Conservation (phyloP, 75 land plant species). For the Selaginella moellendorffii region DNA sequence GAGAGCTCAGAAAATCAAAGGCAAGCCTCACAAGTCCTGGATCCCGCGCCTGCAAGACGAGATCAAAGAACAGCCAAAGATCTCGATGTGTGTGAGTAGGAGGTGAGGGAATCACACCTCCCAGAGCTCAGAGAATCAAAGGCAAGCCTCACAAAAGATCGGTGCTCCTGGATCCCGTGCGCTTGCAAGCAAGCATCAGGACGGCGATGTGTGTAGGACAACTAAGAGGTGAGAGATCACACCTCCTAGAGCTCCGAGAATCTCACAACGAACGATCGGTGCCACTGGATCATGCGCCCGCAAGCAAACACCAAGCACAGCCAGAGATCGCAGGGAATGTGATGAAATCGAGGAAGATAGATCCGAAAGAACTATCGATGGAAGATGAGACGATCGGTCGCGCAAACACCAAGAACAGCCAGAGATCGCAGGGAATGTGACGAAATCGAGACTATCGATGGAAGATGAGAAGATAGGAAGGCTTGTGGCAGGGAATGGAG, state of each 20-base stretch:
- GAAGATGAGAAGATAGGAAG: too few species aligned
- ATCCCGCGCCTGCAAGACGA: too few species aligned
- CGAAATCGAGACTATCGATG: background rate
- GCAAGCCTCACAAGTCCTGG: background rate
- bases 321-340: too few species aligned
- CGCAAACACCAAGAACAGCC: background rate
- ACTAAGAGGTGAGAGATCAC: background rate
- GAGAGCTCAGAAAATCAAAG: background rate
- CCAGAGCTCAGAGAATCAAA: too few species aligned
- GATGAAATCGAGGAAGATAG: background rate
- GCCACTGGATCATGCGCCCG: too few species aligned
- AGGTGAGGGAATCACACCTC: background rate
- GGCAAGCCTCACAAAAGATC: background rate
- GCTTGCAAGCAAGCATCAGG: background rate
- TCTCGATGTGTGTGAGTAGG: too few species aligned
- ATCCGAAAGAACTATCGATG: background rate
- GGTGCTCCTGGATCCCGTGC: background rate
- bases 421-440: background rate
- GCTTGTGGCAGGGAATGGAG: background rate
- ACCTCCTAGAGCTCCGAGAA: background rate
- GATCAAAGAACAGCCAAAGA: too few species aligned
- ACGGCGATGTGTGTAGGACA: background rate
- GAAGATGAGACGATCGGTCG: background rate
- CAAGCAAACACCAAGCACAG: background rate
- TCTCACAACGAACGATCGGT: too few species aligned